These are phyloP conservation scores for Acanthamoeba lenticulata DNA, from an alignment of 208 protist genomes.

Conservation along the genomic window DNA sequence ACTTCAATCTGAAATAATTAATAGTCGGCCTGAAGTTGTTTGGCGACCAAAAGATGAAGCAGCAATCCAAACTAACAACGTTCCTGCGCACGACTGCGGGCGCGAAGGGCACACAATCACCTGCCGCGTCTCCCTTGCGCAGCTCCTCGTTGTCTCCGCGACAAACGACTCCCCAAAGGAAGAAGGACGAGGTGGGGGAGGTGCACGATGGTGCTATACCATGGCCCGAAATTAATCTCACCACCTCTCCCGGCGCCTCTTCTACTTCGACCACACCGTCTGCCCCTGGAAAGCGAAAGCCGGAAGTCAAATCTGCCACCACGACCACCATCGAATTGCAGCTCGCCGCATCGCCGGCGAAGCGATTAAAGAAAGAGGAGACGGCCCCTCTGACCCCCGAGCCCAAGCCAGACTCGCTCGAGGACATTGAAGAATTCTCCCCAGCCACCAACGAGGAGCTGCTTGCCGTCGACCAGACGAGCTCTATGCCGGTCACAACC, in stretches of 20 bases:
- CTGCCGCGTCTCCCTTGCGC: no score
- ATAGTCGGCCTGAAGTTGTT: not conserved
- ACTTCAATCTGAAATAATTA: no score
- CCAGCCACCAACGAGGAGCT: not conserved
- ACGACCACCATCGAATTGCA: not conserved
- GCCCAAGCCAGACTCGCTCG: not conserved
- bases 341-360: not conserved
- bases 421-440: not conserved
- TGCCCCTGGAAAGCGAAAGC: not conserved
- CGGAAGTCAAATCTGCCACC: not conserved
- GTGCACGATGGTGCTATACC: not conserved
- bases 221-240: constrained; percentile 6
- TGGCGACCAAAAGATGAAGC: not conserved
- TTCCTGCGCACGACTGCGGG: not conserved
- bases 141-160: no score
- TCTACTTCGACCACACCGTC: not conserved
- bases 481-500: not conserved
- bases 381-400: not conserved
- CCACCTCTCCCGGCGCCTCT: not conserved
- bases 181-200: no score
- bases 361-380: not conserved
- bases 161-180: no score
- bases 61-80: not conserved
- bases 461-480: not conserved
- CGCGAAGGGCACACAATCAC: not conserved